Percentiles rank a stretch among this genome's conserved stretches.
Evolutionary conservation across 2,329 filamentous ascomycete genomes (phyloP).

Genomic region (Teratosphaeria pseudoeucalypti): DNA sequence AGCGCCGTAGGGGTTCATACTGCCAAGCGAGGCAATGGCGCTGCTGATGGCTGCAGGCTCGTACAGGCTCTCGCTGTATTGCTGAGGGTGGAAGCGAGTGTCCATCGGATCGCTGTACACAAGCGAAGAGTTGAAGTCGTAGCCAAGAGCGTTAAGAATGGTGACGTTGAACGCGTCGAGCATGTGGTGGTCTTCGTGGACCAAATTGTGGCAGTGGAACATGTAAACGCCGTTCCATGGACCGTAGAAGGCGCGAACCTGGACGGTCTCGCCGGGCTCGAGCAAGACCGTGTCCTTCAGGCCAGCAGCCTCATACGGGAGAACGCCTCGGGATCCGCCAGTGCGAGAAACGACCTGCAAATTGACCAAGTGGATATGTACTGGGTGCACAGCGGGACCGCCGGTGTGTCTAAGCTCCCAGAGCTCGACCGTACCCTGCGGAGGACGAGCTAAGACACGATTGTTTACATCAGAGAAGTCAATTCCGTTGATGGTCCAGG

Average conservation of each 20-base stretch:
- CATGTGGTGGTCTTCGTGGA: slow-evolving; percentile 38
- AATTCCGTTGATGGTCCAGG: slow-evolving; percentile 44
- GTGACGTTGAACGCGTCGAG: slow-evolving; percentile 36
- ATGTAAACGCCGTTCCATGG: slow-evolving; percentile 44
- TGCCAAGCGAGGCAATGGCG: slow-evolving; percentile 15
- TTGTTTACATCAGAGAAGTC: slow-evolving; percentile 37
- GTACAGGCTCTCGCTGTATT: slow-evolving; percentile 17
- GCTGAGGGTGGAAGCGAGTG: slow-evolving; percentile 15
- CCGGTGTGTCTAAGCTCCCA: slow-evolving; percentile 43
- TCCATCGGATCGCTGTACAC: slow-evolving; percentile 15
- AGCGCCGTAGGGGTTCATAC: slow-evolving; percentile 17
- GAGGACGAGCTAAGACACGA: slow-evolving; percentile 40
- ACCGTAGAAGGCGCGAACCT: slow-evolving; percentile 42
- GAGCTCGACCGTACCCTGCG: slow-evolving; percentile 38
- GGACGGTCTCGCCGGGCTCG: slow-evolving; percentile 39
- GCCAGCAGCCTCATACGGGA: slow-evolving; percentile 44
- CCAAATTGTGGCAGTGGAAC: slow-evolving; percentile 32
- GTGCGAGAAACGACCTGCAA: slow-evolving; percentile 44
- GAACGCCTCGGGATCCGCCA: slow-evolving; percentile 34
- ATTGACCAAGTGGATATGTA: slow-evolving; percentile 50
- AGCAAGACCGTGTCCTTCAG: slow-evolving; percentile 51
- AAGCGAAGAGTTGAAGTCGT: slow-evolving; percentile 7
- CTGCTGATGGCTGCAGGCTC: slow-evolving; percentile 10
- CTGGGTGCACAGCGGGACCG: slow-evolving; percentile 43
- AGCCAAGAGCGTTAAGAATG: slow-evolving; percentile 24